Evolutionary conservation across 805 yeast species (phyloP).

Genomic region (Ogataea polymorpha): DNA sequence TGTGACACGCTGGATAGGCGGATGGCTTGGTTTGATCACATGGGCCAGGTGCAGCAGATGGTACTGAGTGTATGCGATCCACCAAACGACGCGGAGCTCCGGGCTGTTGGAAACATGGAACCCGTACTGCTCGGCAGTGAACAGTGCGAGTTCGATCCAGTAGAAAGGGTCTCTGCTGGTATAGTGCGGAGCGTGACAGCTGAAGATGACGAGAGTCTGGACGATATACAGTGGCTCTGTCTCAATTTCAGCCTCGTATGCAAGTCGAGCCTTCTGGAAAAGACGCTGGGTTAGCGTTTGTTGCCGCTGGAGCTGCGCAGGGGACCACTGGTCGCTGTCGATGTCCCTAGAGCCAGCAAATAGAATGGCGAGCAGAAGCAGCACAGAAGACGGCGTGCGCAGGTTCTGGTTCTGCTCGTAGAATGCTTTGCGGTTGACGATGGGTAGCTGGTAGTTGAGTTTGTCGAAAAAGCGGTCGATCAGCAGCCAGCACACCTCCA

Average conservation of each 20-base stretch:
- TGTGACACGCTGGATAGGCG: conserved; percentile 1
- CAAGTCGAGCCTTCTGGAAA: conserved; percentile 33
- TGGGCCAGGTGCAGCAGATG: conserved; percentile 9
- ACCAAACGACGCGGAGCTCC: conserved; percentile 50
- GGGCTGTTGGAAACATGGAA: conserved; percentile 46
- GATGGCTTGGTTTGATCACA: neutral
- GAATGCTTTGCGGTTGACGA: conserved; percentile 58
- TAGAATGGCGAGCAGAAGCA: conserved; percentile 59
- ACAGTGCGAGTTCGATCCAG: conserved; percentile 68
- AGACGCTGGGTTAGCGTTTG: conserved; percentile 44
- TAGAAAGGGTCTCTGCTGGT: conserved; percentile 52
- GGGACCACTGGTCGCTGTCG: conserved; percentile 50
- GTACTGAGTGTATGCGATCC: conserved; percentile 49
- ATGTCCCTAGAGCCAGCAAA: conserved; percentile 65
- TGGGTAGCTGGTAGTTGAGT: conserved; percentile 66
- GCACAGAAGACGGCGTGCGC: conserved; percentile 54
- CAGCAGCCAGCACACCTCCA: conserved; percentile 49
- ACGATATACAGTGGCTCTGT: conserved; percentile 58
- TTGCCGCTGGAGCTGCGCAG: conserved; percentile 31
- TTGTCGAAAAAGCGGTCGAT: conserved; percentile 57
- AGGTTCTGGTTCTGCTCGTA: conserved; percentile 53
- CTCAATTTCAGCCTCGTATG: conserved; percentile 40
- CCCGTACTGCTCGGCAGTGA: conserved; percentile 73
- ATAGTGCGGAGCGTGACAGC: conserved; percentile 10
- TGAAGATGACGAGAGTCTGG: conserved; percentile 42